phyloP scores from a whole-genome alignment of 441 rosid genomes.

The Populus trichocarpa region DNA sequence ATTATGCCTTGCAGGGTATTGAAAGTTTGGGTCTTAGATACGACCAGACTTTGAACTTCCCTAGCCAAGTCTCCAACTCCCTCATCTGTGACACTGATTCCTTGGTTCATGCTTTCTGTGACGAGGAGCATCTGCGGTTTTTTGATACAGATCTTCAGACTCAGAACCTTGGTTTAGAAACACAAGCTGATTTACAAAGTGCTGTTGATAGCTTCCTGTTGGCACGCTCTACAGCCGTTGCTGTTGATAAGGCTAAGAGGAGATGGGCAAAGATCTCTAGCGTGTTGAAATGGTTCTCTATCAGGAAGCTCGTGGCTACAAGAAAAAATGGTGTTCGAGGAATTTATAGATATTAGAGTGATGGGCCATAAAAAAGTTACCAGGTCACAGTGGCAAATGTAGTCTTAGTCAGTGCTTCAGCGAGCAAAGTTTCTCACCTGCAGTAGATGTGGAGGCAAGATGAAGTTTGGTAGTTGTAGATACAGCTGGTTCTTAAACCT shows the following conservation, averaged over 20 bases:
- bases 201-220: slow-evolving; percentile 49
- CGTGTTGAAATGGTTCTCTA: slow-evolving; percentile 72
- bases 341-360: slow-evolving; percentile 28
- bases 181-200: slow-evolving; percentile 56
- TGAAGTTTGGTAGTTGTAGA: slow-evolving; percentile 14
- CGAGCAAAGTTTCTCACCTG: slow-evolving; percentile 17
- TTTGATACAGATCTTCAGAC: slow-evolving; percentile 40
- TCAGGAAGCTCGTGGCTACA: slow-evolving; percentile 50
- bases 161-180: slow-evolving; percentile 46
- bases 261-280: slow-evolving; percentile 86
- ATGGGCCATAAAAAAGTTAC: neutral
- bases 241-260: slow-evolving; percentile 52
- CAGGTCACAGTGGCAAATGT: neutral
- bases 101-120: slow-evolving; percentile 56
- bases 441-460: slow-evolving; percentile 19
- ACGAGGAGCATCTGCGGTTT: slow-evolving; percentile 60
- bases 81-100: slow-evolving; percentile 59
- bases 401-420: slow-evolving; percentile 16
- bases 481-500: slow-evolving; percentile 9
- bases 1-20: slow-evolving; percentile 43
- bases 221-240: slow-evolving; percentile 30
- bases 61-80: slow-evolving; percentile 42
- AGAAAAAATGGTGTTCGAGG: slow-evolving; percentile 29
- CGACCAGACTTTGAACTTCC: slow-evolving; percentile 49
- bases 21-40: slow-evolving; percentile 54